Percentiles rank a stretch among this genome's conserved stretches.
Evolutionary conservation across 2,329 filamentous ascomycete species (phyloP).

Genomic region (Colletotrichum sp.): DNA sequence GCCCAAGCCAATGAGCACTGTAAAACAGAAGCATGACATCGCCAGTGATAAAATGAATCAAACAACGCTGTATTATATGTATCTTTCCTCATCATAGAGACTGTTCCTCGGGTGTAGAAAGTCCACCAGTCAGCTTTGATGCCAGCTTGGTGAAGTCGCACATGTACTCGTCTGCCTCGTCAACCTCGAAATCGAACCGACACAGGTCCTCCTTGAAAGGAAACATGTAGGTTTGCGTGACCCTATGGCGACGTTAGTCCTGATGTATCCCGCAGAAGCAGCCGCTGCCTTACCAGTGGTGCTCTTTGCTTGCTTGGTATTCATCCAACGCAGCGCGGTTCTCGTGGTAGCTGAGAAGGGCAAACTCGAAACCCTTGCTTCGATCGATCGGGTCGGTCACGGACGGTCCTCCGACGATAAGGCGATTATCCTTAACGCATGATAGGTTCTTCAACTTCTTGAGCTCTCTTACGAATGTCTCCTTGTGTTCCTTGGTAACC

Average conservation of each 20-base stretch:
- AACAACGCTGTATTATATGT: not conserved
- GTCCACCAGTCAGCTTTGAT: not conserved
- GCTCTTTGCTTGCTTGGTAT: not conserved
- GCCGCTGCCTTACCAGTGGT: slow-evolving; percentile 20
- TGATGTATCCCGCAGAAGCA: not conserved
- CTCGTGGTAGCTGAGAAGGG: not conserved
- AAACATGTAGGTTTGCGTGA: slow-evolving; percentile 45
- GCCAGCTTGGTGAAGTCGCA: not conserved
- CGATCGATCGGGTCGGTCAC: not conserved
- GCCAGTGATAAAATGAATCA: not conserved
- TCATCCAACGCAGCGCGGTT: not conserved
- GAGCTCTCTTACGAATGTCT: slow-evolving; percentile 43
- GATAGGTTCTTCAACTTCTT: slow-evolving; percentile 46
- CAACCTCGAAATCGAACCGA: slow-evolving; percentile 51
- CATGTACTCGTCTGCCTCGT: not conserved
- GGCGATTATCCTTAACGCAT: slow-evolving; percentile 44
- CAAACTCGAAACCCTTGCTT: not conserved
- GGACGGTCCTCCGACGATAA: slow-evolving; percentile 49
- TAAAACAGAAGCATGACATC: too few relatives aligned
- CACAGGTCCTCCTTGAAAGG: slow-evolving; percentile 49
- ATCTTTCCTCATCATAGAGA: not conserved
- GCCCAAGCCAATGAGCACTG: too few relatives aligned
- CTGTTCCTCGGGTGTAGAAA: not conserved
- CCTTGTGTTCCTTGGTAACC: slow-evolving; percentile 37
- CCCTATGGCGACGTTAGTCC: slow-evolving; percentile 29